Base-by-base conservation (phyloP, 2,329 filamentous ascomycete species). In the Teratosphaeria nubilosa region DNA sequence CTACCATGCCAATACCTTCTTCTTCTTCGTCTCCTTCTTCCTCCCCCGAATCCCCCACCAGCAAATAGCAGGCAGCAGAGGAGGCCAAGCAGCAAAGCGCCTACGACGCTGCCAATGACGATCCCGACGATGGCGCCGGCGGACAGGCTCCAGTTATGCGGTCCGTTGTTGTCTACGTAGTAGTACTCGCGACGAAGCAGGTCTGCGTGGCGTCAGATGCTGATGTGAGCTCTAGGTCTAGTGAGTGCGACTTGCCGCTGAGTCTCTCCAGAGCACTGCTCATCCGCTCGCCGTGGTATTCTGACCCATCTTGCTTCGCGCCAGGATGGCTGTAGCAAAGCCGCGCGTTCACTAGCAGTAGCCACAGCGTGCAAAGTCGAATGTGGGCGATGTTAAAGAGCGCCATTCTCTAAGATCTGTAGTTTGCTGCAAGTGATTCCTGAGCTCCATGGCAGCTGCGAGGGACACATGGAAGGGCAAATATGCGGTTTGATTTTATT, bases 41-140 rank as follows among this genome's bases (percentile, higher is more conserved):
- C 41, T 5, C 9, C 9, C 3, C 41, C 41, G 16, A 20, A 16
- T 20, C 41, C 41, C 9, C 5, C 9, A 10, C 41, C 41, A 10
- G 9, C 41, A n/a, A 48, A 10, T 1, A 48, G 7, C n/a, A 48
- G n/a, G 41, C 41, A 48, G 20, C 67, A 80, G 27, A 82, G 67
- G 5, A 83, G 72, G 76, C 77, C 81, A 34, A 80, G 61, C 5
- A 82, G 70, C 24, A 82, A 68, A 70, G 82, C 80, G 53, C 78
- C 80, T 5, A 72, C 75, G 24, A 83, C 76, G 57, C 75, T 77
- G 60, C 80, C 80, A 30, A 83, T 73, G 4, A 81, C 79, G 59
- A 86, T 85, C 56, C 84, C 84, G 10, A 78, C 82, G 1, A 86
- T 78, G 45, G 78, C 78, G 56, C 81, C 83, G 0, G 83, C 78